Percentiles rank a stretch among this genome's conserved stretches.
Conservation (phyloP, 2,329 filamentous ascomycete species). For the Tolypocladium pustulatum region DNA sequence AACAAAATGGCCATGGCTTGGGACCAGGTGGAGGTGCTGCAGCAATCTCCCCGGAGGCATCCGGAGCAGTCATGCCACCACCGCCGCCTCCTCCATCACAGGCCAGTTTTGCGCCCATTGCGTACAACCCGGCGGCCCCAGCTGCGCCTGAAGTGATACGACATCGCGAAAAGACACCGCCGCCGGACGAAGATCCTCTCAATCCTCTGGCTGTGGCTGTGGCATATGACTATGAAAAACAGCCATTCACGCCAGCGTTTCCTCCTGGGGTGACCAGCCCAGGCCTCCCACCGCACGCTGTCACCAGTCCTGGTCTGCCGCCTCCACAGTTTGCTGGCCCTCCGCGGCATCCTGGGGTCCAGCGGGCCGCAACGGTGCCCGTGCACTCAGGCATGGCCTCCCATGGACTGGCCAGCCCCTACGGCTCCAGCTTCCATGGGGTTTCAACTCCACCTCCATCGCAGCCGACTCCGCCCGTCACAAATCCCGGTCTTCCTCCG, state of each 20-base stretch:
- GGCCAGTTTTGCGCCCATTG: constrained; percentile 50
- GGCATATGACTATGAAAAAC: constrained; percentile 42
- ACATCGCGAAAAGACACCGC: constrained; percentile 71
- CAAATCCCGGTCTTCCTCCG: constrained; percentile 23
- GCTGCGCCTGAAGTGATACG: constrained; percentile 61
- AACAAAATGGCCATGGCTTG: constrained; percentile 5
- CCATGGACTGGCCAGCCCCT: constrained; percentile 27
- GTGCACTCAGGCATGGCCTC: constrained; percentile 10
- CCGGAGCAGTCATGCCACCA: constrained; percentile 2
- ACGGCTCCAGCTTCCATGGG: constrained; percentile 33
- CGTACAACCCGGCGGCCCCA: constrained; percentile 72
- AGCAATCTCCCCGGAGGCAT: background rate
- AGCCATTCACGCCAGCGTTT: constrained; percentile 42
- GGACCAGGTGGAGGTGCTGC: constrained; percentile 10
- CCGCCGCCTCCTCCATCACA: constrained; percentile 20
- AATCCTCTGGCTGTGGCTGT: constrained; percentile 50
- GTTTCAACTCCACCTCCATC: constrained; percentile 27
- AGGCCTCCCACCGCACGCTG: constrained; percentile 9
- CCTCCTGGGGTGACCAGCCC: constrained; percentile 32
- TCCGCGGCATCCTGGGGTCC: constrained; percentile 32
- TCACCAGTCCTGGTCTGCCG: constrained; percentile 25
- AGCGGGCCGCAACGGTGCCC: constrained; percentile 41
- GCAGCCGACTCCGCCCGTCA: constrained; percentile 17
- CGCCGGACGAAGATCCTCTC: constrained; percentile 52
- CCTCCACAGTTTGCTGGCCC: constrained; percentile 30